phyloP scores from a whole-genome alignment of 2,329 filamentous ascomycete species.

The Microsporum ferrugineum region DNA sequence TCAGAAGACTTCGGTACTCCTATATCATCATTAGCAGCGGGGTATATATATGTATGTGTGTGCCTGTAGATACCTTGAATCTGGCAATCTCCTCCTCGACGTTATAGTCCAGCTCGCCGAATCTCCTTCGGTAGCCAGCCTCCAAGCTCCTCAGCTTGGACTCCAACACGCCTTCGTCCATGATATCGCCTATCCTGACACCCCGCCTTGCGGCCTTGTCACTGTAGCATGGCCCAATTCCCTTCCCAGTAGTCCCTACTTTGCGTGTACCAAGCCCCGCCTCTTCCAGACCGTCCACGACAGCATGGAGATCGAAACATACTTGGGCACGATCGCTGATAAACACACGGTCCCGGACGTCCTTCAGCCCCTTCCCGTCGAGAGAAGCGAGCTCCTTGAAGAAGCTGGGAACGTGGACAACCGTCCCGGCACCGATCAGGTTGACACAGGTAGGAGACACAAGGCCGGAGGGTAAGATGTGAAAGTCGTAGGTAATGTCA shows the following conservation, averaged over 20 bases:
- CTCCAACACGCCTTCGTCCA: slow-evolving; percentile 47
- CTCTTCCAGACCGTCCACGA: slow-evolving; percentile 35
- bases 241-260: slow-evolving; percentile 41
- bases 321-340: slow-evolving; percentile 30
- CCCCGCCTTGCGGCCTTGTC: slow-evolving; percentile 51
- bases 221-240: slow-evolving; percentile 49
- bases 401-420: slow-evolving; percentile 38
- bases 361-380: slow-evolving; percentile 34
- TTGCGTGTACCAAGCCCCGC: slow-evolving; percentile 34
- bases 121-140: slow-evolving; percentile 45
- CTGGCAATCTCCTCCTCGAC: slow-evolving; percentile 48
- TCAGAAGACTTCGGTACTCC: slow-evolving; percentile 29
- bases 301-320: slow-evolving; percentile 17
- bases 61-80: slow-evolving; percentile 38
- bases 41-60: background rate
- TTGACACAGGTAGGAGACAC: slow-evolving; percentile 36
- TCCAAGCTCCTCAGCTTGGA: slow-evolving; percentile 43
- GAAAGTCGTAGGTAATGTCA: slow-evolving; percentile 38
- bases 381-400: slow-evolving; percentile 37
- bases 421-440: slow-evolving; percentile 38
- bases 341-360: slow-evolving; percentile 33
- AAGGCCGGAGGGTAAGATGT: slow-evolving; percentile 35
- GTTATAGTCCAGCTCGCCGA: slow-evolving; percentile 49
- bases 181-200: slow-evolving; percentile 47
- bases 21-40: slow-evolving; percentile 14